Conservation (phyloP, 805 yeast genomes). For the Hemisphaericaspora nanyangensis region DNA sequence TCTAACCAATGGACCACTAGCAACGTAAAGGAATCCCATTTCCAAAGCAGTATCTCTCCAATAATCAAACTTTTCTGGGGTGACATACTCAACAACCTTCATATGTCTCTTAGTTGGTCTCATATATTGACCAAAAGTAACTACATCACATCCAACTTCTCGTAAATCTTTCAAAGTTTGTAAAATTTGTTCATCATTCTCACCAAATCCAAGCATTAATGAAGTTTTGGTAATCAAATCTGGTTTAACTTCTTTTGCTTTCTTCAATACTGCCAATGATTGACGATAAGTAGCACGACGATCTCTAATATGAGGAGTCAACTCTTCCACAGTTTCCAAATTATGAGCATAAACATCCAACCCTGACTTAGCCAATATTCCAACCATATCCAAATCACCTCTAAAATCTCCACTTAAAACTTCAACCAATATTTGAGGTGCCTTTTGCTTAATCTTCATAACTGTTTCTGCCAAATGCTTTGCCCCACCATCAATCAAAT, state of each 20-base stretch:
- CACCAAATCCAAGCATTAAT: slow-evolving; percentile 95
- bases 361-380: slow-evolving; percentile 77
- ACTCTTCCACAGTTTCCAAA: slow-evolving; percentile 90
- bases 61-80: slow-evolving; percentile 89
- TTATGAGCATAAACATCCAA: slow-evolving; percentile 97
- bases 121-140: slow-evolving; percentile 98
- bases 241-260: slow-evolving; percentile 78
- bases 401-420: slow-evolving; percentile 93
- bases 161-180: slow-evolving; percentile 76
- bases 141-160: slow-evolving; percentile 79
- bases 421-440: slow-evolving; percentile 90
- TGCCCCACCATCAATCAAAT: slow-evolving; percentile 89
- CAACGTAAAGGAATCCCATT: slow-evolving; percentile 92
- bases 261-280: slow-evolving; percentile 67
- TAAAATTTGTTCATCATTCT: slow-evolving; percentile 83
- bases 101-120: slow-evolving; percentile 98
- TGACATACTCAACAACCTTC: slow-evolving; percentile 94
- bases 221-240: slow-evolving; percentile 87
- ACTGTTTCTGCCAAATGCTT: slow-evolving; percentile 89
- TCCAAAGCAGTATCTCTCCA: slow-evolving; percentile 87
- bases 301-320: slow-evolving; percentile 94
- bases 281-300: slow-evolving; percentile 95
- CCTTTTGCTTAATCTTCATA: slow-evolving; percentile 72
- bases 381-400: slow-evolving; percentile 82
- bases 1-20: slow-evolving; percentile 95